A percentile compares a stretch with the other conserved stretches of the same genome.
phyloP scores from a whole-genome alignment of 1,139 yeast genomes.

The Pichia sp. region DNA sequence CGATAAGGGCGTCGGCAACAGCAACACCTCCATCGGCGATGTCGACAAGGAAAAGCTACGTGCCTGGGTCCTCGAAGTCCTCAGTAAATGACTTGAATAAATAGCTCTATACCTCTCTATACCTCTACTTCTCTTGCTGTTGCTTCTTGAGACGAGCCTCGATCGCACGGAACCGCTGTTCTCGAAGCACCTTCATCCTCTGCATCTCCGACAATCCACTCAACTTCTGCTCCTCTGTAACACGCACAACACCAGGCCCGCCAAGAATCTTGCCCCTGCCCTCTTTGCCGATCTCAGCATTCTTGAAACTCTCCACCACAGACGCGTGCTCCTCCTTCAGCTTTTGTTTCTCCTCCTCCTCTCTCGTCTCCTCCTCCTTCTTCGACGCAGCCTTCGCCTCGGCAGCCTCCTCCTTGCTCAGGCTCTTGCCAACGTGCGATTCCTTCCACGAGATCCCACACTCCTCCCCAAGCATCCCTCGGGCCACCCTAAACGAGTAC shows the following conservation, averaged over 20 bases:
- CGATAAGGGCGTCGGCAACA: conserved; percentile 35
- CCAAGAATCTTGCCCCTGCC: conserved; percentile 24
- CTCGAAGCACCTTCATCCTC: conserved; percentile 75
- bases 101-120: background rate
- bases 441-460: conserved; percentile 47
- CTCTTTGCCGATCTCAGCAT: conserved; percentile 16
- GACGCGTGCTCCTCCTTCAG: conserved; percentile 31
- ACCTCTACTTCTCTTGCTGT: background rate
- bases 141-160: conserved; percentile 65
- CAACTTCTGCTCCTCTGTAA: conserved; percentile 29
- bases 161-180: conserved; percentile 94
- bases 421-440: conserved; percentile 64
- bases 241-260: conserved; percentile 8
- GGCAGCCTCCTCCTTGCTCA: conserved; percentile 44
- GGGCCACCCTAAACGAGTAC: conserved; percentile 62
- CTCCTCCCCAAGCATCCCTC: conserved; percentile 55
- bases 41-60: conserved; percentile 51
- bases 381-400: conserved; percentile 1
- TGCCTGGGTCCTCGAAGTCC: conserved; percentile 43
- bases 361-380: conserved; percentile 1
- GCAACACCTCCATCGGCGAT: conserved; percentile 36
- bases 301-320: conserved; percentile 31
- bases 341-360: conserved; percentile 2
- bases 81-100: background rate
- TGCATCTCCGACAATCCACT: conserved; percentile 58